phyloP scores from a whole-genome alignment of 1,284 basidiomycete species.

The Cerrena zonata region DNA sequence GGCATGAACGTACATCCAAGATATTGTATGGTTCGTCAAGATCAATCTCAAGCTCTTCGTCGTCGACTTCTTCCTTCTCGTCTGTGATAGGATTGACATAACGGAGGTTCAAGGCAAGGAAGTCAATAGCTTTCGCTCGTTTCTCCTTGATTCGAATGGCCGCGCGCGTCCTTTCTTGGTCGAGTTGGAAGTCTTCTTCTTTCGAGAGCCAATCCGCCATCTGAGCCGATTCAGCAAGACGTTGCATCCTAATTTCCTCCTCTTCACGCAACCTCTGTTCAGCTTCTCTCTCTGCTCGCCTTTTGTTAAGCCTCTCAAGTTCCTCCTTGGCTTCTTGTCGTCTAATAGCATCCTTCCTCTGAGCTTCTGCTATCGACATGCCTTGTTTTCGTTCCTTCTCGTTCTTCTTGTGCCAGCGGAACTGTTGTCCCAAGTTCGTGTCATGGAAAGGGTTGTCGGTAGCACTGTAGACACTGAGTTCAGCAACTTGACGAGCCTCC shows the following conservation, averaged over 20 bases:
- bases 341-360: slow-evolving; percentile 74
- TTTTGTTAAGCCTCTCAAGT: slow-evolving; percentile 83
- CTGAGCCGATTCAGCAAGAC: slow-evolving; percentile 87
- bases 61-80: slow-evolving; percentile 61
- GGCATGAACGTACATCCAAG: slow-evolving; percentile 65
- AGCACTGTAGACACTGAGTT: slow-evolving; percentile 88
- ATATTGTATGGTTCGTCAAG: slow-evolving; percentile 97
- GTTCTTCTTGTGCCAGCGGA: slow-evolving; percentile 97
- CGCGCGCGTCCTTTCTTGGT: slow-evolving; percentile 87
- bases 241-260: slow-evolving; percentile 83
- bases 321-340: slow-evolving; percentile 92
- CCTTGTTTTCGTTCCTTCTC: slow-evolving; percentile 93
- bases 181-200: slow-evolving; percentile 94
- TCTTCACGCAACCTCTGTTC: slow-evolving; percentile 86
- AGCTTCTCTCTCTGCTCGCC: slow-evolving; percentile 86
- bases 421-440: slow-evolving; percentile 89
- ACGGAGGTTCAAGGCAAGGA: slow-evolving; percentile 86
- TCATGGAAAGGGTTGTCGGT: slow-evolving; percentile 97
- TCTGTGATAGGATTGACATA: slow-evolving; percentile 69
- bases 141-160: slow-evolving; percentile 93
- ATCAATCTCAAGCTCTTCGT: slow-evolving; percentile 91
- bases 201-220: slow-evolving; percentile 98
- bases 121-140: slow-evolving; percentile 92
- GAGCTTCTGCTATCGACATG: slow-evolving; percentile 74
- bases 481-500: slow-evolving; percentile 80